Base-by-base conservation (phyloP, 345 rosid species). In the Populus alba region DNA sequence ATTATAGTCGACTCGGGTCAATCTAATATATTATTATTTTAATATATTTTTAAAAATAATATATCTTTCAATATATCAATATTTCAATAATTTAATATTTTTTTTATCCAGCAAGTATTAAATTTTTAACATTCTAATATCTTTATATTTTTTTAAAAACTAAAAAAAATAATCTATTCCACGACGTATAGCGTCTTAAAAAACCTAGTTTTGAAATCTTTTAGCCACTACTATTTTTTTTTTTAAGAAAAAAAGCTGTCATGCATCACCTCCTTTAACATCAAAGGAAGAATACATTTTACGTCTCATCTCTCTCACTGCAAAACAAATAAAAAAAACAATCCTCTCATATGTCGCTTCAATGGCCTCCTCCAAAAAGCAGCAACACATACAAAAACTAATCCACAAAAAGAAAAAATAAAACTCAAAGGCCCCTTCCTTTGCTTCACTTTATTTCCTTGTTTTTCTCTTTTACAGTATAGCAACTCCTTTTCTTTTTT, bases 311-410 rank as follows among this genome's bases (percentile, higher is more conserved):
- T 39, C 3, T 27, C 10, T 53, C 69, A 39, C 61, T 37, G 59
- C 20, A 55, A 57, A 45, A 16, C 51, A 51, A 53, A n/a, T 20
- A 43, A 66, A 75, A 66, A 62, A 76, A 45, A 12, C 45, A 72
- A 68, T 66, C 73, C 66, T 39, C 66, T 71, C 76, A 31, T 33
- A 43, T 41, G 84, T 81, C 81, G 68, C 78, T 82, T 74, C 75
- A 87, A 77, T 43, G 71, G 16, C n/a, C 23, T 41, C 47, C 57
- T 47, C 53, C 61, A 79, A 81, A 74, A 66, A 71, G 76, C 68
- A 74, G 51, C 57, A 77, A 35, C 70, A 47, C 62, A 68, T 62
- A 17, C 73, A 82, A 75, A 67, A 69, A 66, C 68, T 59, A 69
- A 49, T 41, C 75, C 49, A 68, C 74, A 9, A 61, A 25, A 73